Conservation (phyloP, 2,329 filamentous ascomycete species). For the Pseudogymnoascus sp. region DNA sequence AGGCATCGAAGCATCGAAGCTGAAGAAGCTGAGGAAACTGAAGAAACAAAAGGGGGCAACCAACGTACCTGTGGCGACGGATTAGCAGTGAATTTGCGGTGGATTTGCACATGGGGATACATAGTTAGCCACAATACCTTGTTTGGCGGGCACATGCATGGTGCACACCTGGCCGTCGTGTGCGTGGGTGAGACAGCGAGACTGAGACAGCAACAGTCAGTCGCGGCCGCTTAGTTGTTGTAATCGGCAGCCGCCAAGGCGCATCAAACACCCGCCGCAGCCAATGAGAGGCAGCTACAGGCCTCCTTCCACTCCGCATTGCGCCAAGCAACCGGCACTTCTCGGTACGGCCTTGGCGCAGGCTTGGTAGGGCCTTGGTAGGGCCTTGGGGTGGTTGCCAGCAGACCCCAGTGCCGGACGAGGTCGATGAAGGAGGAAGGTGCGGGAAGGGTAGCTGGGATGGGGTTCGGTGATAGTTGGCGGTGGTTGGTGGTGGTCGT, state of each 20-base stretch:
- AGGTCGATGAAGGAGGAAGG: not conserved
- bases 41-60: not conserved
- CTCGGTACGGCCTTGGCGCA: not conserved
- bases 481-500: not conserved
- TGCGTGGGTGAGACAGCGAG: not conserved
- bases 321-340: not conserved
- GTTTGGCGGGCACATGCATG: constrained; percentile 2
- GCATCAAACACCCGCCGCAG: not conserved
- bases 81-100: not conserved
- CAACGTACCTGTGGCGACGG: not conserved
- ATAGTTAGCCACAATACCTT: not conserved
- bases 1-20: not conserved
- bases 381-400: not conserved
- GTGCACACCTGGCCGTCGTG: not conserved
- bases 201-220: not conserved
- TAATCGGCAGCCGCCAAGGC: constrained; percentile 1
- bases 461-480: not conserved
- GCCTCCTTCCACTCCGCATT: not conserved
- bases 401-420: constrained; percentile 1
- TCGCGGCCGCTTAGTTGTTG: not conserved
- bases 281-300: not conserved
- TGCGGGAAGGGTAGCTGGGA: not conserved
- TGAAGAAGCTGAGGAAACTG: not conserved
- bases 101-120: constrained; percentile 2
- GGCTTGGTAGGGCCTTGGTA: not conserved